A percentile compares a stretch with the other conserved stretches of the same genome.
These are phyloP conservation scores for Mycena leptocephala DNA, from an alignment of 768 basidiomycete genomes.

Conservation along the genomic window DNA sequence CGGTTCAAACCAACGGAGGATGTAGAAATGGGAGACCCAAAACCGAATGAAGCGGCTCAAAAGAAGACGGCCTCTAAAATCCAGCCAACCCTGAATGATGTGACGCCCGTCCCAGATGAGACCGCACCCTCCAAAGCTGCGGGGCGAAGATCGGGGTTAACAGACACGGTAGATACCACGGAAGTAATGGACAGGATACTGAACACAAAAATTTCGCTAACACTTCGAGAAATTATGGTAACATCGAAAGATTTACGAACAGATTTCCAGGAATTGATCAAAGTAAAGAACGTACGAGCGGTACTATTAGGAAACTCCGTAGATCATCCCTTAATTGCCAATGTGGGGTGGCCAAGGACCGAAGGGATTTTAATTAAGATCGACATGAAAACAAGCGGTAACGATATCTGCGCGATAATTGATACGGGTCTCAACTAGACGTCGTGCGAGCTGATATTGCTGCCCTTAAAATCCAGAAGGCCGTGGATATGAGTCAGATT, in stretches of 20 bases:
- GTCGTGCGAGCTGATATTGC: conserved; percentile 35
- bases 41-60: too few species aligned
- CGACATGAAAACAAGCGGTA: conserved; percentile 22
- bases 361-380: conserved; percentile 31
- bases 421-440: conserved; percentile 49
- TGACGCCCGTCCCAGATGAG: not conserved
- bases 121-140: not conserved
- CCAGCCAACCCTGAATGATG: not conserved
- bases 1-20: too few species aligned
- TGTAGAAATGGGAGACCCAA: too few species aligned
- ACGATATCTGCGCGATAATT: conserved; percentile 37
- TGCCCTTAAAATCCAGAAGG: not conserved
- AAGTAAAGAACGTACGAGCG: not conserved
- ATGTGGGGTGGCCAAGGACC: not conserved
- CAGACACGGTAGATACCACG: not conserved
- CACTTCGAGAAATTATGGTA: not conserved
- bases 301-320: not conserved
- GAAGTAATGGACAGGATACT: not conserved
- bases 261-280: not conserved
- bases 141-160: not conserved
- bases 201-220: not conserved
- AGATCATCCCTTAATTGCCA: not conserved
- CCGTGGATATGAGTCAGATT: conserved; percentile 24
- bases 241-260: not conserved
- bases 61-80: too few species aligned